Evolutionary conservation across 768 basidiomycete genomes (phyloP).

Genomic region (Pleurotus sapidus): DNA sequence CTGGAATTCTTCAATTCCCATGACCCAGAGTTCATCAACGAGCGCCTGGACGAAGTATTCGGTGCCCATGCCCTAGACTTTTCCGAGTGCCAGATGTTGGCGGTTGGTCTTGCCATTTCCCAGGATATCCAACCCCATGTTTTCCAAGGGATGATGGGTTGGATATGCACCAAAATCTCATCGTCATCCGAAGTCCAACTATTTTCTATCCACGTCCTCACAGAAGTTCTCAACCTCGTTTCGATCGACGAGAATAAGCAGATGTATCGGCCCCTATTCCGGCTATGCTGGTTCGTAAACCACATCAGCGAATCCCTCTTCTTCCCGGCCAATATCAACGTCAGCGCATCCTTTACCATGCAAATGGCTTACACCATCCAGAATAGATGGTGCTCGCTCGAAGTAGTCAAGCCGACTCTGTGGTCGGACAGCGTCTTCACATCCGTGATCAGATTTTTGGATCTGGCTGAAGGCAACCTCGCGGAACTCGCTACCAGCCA

Average conservation of each 20-base stretch:
- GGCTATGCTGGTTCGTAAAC: slow-evolving; percentile 2
- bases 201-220: background rate
- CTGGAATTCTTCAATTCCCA: background rate
- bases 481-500: background rate
- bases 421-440: slow-evolving; percentile 2
- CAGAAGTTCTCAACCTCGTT: background rate
- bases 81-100: background rate
- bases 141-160: slow-evolving; percentile 1
- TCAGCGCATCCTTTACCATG: background rate
- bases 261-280: background rate
- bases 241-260: background rate
- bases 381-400: background rate
- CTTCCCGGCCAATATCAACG: background rate
- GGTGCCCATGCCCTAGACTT: background rate
- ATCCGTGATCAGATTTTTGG: background rate
- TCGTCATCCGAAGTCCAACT: background rate
- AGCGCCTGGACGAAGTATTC: background rate
- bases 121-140: slow-evolving; percentile 2
- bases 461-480: background rate
- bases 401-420: background rate
- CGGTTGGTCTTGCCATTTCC: background rate
- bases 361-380: slow-evolving; percentile 1
- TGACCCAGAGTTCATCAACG: background rate
- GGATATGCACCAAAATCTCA: background rate
- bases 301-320: background rate